Evolutionary conservation across 306 rosid genomes (phyloP), one percentile per base, ranked within the genome.

Genomic region (Lagenaria siceraria): DNA sequence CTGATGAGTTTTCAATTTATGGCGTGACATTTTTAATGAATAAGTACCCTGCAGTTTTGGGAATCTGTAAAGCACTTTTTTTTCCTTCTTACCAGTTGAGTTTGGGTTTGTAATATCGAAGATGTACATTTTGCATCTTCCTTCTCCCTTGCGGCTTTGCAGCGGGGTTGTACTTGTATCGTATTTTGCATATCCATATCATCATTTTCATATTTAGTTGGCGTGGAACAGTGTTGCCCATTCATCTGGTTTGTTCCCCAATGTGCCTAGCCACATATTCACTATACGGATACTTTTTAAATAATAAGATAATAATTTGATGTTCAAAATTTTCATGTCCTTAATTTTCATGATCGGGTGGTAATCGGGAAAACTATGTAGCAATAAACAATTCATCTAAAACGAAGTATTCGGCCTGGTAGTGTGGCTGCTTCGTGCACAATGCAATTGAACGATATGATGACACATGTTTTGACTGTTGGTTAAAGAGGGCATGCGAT

Each of bases 1-100:
- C 40, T 15, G 18, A 51, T 73, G 77, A 73, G 46, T 73, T 51
- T 72, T 73, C 48, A 27, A 17, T 73, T 52, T 73, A 8, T 73
- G 48, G 77, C n/a, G 48, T 6, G 7, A 10, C 62, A 24, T 51
- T 51, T 51, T 64, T 10, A 1, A 18, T 31, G 22, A 73, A 73
- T 73, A 73, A 73, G 43, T 27, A 72, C 77, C 7, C 24, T 14
- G 62, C 77, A 73, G 61, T 73, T 73, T 73, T 52, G 46, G 77
- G 29, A 19, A 19, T 29, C 9, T 70, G 40, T 49, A 8, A 51
- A 73, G 17, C 17, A 46, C 58, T 49, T 24, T 1, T 10, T 15
- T 10, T 15, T 17, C 55, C 46, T 22, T 69, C 22, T 13, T 2
- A 68, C 10, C 10, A 38, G 12, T 42, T 42, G 25, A 68, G 74